Conservation (phyloP, 2,329 filamentous ascomycete species). For the Clonostachys sp. region DNA sequence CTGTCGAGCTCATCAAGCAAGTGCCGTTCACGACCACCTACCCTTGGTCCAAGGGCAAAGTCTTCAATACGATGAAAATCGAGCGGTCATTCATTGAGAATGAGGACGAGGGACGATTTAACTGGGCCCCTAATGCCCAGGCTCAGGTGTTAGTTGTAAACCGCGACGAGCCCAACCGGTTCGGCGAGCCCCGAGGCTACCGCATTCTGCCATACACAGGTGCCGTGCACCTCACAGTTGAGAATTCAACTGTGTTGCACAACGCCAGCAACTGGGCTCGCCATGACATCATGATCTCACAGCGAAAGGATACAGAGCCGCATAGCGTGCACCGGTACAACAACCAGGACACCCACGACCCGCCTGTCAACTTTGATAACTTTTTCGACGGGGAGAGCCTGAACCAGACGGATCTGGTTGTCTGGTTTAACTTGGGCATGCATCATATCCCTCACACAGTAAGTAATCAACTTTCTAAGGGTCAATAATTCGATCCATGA, state of each 20-base stretch:
- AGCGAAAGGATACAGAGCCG: slow-evolving; percentile 36
- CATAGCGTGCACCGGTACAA: slow-evolving; percentile 32
- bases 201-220: slow-evolving; percentile 26
- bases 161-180: slow-evolving; percentile 34
- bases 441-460: slow-evolving; percentile 28
- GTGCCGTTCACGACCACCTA: slow-evolving; percentile 20
- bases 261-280: slow-evolving; percentile 32
- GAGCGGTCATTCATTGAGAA: slow-evolving; percentile 28
- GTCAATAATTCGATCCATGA: too few species aligned
- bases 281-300: slow-evolving; percentile 38
- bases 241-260: slow-evolving; percentile 33
- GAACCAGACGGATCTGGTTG: slow-evolving; percentile 28
- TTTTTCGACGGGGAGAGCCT: slow-evolving; percentile 35
- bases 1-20: slow-evolving; percentile 24
- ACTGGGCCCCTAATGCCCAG: slow-evolving; percentile 35
- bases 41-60: slow-evolving; percentile 38
- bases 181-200: slow-evolving; percentile 41
- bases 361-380: slow-evolving; percentile 37
- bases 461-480: too few species aligned
- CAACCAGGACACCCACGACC: slow-evolving; percentile 27
- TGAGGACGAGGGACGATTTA: slow-evolving; percentile 27
- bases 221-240: slow-evolving; percentile 34
- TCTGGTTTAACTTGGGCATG: slow-evolving; percentile 45
- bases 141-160: slow-evolving; percentile 40
- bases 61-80: slow-evolving; percentile 44